phyloP scores from a whole-genome alignment of 1,284 basidiomycete species.

The Naganishia sp. region DNA sequence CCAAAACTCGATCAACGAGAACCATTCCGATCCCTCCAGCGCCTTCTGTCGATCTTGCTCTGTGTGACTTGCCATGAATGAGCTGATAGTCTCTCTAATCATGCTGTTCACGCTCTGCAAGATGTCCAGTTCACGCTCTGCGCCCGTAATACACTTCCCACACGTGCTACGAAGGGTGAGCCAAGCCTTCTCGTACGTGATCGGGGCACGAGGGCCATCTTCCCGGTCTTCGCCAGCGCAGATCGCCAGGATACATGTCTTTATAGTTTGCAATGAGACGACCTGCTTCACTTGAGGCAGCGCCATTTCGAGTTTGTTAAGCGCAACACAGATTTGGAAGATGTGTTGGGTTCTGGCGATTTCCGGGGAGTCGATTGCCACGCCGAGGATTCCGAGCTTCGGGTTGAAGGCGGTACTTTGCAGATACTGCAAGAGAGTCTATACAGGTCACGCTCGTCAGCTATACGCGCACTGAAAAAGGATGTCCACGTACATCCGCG shows the following conservation, averaged over 20 bases:
- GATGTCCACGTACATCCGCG: slow-evolving; percentile 15
- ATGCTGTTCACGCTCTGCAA: neutral
- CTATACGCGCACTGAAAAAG: neutral
- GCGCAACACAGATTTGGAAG: slow-evolving; percentile 17
- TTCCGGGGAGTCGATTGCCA: slow-evolving; percentile 10
- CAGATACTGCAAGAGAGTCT: slow-evolving; percentile 13
- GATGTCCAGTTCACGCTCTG: neutral
- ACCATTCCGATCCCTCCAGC: slow-evolving; percentile 39
- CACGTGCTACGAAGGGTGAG: neutral
- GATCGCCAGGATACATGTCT: slow-evolving; percentile 13
- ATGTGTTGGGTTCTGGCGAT: slow-evolving; percentile 11
- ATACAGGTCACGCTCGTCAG: neutral
- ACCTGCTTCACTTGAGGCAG: slow-evolving; percentile 18
- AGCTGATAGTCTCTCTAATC: slow-evolving; percentile 3
- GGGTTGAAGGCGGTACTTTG: neutral
- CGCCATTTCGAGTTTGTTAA: slow-evolving; percentile 17
- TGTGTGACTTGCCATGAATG: neutral
- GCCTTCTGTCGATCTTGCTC: slow-evolving; percentile 2
- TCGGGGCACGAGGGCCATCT: neutral
- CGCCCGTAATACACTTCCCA: slow-evolving; percentile 13
- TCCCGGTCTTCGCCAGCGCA: slow-evolving; percentile 10
- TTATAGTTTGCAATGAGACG: slow-evolving; percentile 10
- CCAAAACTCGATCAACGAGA: slow-evolving; percentile 47
- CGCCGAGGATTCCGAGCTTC: neutral
- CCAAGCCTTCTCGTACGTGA: slow-evolving; percentile 17